Evolutionary conservation across 2,329 filamentous ascomycete genomes (phyloP).

Genomic region (Camillea tinctor): DNA sequence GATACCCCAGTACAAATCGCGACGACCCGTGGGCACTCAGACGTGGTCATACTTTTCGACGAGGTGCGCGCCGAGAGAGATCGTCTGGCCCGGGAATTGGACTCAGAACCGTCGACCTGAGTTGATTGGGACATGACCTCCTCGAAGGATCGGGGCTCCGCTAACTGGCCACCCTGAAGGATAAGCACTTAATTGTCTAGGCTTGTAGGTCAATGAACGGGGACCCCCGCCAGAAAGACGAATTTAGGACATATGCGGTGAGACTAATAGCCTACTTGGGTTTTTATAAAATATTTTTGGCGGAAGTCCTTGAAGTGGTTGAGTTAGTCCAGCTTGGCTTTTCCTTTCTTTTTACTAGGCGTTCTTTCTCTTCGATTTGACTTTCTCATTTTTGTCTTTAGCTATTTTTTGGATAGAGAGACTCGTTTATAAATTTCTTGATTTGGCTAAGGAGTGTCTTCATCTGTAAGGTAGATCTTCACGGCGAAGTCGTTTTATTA

Average conservation of each 20-base stretch:
- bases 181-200: background rate
- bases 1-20: conserved; percentile 28
- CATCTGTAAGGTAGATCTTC: background rate
- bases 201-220: too few species aligned
- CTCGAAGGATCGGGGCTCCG: background rate
- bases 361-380: too few species aligned
- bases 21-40: conserved; percentile 25
- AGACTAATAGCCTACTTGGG: background rate
- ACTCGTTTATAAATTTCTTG: background rate
- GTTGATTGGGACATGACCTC: background rate
- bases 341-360: background rate
- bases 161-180: background rate
- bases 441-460: background rate
- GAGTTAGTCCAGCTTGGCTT: background rate
- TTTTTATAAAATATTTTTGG: background rate
- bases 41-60: conserved; percentile 27
- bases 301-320: background rate
- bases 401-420: background rate
- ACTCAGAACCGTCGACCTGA: conserved; percentile 11
- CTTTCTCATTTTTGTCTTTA: background rate
- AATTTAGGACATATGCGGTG: background rate
- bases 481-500: background rate
- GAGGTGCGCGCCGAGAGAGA: conserved; percentile 20
- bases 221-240: background rate
- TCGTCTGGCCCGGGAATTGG: conserved; percentile 15